Evolutionary conservation across 306 rosid genomes (phyloP).

Genomic region (Herpetospermum pedunculosum): DNA sequence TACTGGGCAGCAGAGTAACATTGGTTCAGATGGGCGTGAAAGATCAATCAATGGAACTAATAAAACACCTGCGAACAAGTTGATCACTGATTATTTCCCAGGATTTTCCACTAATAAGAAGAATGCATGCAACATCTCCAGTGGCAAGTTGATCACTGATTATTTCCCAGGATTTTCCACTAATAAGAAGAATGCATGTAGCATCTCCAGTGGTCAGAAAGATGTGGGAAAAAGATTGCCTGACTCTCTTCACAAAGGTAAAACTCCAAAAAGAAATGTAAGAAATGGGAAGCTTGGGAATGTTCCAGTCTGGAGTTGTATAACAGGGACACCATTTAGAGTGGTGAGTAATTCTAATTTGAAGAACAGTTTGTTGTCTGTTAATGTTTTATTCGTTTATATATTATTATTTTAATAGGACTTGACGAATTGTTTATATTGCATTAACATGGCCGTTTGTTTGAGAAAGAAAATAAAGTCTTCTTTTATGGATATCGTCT

Average conservation of each 20-base stretch:
- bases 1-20: slow-evolving; percentile 24
- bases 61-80: slow-evolving; percentile 51
- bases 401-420: not conserved
- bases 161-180: slow-evolving; percentile 49
- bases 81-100: slow-evolving; percentile 73
- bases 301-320: slow-evolving; percentile 71
- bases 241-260: slow-evolving; percentile 29
- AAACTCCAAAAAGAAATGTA: slow-evolving; percentile 19
- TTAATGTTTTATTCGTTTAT: not conserved
- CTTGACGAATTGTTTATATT: not conserved
- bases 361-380: not conserved
- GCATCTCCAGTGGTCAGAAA: slow-evolving; percentile 20
- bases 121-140: slow-evolving; percentile 32
- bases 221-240: slow-evolving; percentile 19
- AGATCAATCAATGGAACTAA: slow-evolving; percentile 22
- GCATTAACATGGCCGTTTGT: not conserved
- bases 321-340: slow-evolving; percentile 84
- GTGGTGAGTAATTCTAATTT: slow-evolving; percentile 37
- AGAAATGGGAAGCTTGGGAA: slow-evolving; percentile 41
- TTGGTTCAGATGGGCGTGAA: slow-evolving; percentile 29
- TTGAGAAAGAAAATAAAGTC: not conserved
- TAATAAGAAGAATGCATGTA: slow-evolving; percentile 38
- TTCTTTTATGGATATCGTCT: slow-evolving; percentile 5
- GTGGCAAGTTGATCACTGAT: slow-evolving; percentile 83
- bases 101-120: slow-evolving; percentile 45